Conservation (phyloP, 148 eudicot species). For the Chenopodium quinoa region DNA sequence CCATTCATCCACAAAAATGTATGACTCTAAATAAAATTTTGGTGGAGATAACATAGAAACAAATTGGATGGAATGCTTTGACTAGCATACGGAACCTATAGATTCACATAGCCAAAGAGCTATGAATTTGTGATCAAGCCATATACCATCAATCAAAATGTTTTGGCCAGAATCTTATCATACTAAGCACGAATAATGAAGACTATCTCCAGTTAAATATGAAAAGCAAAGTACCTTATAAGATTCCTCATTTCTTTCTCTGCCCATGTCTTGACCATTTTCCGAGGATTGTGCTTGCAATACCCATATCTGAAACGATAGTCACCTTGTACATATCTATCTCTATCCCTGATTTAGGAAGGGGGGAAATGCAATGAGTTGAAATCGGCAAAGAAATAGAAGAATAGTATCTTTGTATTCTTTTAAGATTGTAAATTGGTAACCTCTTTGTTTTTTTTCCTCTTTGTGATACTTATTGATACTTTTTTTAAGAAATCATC, state of each 20-base stretch:
- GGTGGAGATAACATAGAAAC: neutral
- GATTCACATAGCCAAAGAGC: neutral
- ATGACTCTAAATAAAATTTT: neutral
- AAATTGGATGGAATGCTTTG: neutral
- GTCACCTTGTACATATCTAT: slow-evolving; percentile 94
- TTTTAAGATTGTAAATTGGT: neutral
- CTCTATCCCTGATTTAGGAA: slow-evolving; percentile 64
- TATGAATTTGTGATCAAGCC: neutral
- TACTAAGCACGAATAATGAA: neutral
- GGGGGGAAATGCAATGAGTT: neutral
- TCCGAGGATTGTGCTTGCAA: slow-evolving; percentile 94
- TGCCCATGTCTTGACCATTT: slow-evolving; percentile 99
- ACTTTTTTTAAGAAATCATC: too few relatives aligned
- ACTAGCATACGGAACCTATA: neutral
- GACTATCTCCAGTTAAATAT: neutral
- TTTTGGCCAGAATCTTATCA: neutral
- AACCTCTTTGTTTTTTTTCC: too few relatives aligned
- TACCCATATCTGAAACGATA: slow-evolving; percentile 93
- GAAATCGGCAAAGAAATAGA: slow-evolving; percentile 1
- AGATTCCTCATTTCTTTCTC: slow-evolving; percentile 99
- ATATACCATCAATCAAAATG: too few relatives aligned
- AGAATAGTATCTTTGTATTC: neutral
- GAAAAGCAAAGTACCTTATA: slow-evolving; percentile 52
- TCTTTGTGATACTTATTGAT: too few relatives aligned
- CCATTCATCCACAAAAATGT: neutral